phyloP scores from a whole-genome alignment of 495 filamentous ascomycete genomes.

The Acidomyces sp. region DNA sequence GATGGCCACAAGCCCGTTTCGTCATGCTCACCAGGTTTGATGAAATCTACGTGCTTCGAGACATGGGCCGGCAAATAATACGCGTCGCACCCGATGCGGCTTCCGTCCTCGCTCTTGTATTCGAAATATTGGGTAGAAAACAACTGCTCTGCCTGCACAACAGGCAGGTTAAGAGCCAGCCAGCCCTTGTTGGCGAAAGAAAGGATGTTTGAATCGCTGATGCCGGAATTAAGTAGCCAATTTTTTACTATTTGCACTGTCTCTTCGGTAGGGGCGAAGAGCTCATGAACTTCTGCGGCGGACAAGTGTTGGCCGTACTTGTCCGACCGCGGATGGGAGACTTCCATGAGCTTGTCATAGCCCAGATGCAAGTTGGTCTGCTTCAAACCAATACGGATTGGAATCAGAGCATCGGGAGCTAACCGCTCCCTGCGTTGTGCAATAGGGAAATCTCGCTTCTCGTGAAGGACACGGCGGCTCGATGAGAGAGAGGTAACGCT shows the following conservation, averaged over 20 bases:
- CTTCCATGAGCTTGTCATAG: conserved; percentile 8
- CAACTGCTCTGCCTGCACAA: conserved; percentile 4
- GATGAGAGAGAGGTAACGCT: no score
- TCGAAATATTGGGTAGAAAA: conserved; percentile 14
- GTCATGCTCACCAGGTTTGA: conserved; percentile 15
- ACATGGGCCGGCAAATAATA: conserved; percentile 15
- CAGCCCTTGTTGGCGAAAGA: conserved; percentile 11
- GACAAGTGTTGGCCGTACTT: conserved; percentile 11
- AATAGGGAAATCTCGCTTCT: no score
- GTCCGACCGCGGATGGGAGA: conserved; percentile 13
- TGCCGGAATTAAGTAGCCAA: conserved; percentile 10
- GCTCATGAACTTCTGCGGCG: conserved; percentile 3
- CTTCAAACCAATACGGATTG: neutral
- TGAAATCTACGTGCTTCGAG: conserved; percentile 11
- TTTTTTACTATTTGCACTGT: conserved; percentile 5
- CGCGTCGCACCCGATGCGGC: conserved; percentile 5
- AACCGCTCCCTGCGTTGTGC: no score
- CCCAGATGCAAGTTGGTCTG: conserved; percentile 3
- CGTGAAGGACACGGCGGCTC: no score
- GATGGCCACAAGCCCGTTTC: no score
- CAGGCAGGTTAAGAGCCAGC: conserved; percentile 10
- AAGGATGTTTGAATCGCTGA: neutral
- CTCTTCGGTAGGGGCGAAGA: conserved; percentile 6
- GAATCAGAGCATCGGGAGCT: conserved; percentile 2
- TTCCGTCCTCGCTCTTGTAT: neutral